Percentiles rank a stretch among this genome's conserved stretches.
Evolutionary conservation across 257 asterid species (phyloP).

Genomic region (Plantago ovata): DNA sequence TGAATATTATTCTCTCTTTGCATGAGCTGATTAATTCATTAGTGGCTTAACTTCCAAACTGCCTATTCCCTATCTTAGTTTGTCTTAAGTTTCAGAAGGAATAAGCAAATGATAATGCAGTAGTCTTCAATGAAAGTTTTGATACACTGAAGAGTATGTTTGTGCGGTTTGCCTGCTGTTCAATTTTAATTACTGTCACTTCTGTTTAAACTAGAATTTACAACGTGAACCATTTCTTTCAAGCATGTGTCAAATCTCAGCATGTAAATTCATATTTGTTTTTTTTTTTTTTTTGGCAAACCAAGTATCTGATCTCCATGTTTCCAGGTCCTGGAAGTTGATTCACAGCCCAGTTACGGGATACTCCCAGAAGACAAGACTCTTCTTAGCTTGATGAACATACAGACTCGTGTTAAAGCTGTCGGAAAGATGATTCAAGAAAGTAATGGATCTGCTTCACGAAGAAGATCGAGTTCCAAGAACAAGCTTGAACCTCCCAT

Average conservation of each 20-base stretch:
- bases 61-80: not conserved
- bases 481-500: slow-evolving; percentile 26
- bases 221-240: no score
- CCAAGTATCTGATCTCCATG: not conserved
- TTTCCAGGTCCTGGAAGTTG: slow-evolving; percentile 38
- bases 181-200: no score
- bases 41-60: slow-evolving; percentile 4
- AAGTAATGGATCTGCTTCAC: slow-evolving; percentile 30
- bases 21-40: not conserved
- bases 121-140: no score
- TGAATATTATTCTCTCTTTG: slow-evolving; percentile 11
- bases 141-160: no score
- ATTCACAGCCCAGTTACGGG: slow-evolving; percentile 22
- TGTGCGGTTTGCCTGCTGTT: no score
- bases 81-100: not conserved
- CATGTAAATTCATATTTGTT: not conserved
- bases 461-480: slow-evolving; percentile 27
- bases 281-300: not conserved
- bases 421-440: slow-evolving; percentile 57
- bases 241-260: no score
- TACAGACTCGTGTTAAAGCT: slow-evolving; percentile 53
- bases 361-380: slow-evolving; percentile 34
- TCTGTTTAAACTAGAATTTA: no score
- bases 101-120: no score
- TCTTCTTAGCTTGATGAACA: slow-evolving; percentile 47